Conservation (phyloP, 768 basidiomycete species). For the Suillus occidentalis region DNA sequence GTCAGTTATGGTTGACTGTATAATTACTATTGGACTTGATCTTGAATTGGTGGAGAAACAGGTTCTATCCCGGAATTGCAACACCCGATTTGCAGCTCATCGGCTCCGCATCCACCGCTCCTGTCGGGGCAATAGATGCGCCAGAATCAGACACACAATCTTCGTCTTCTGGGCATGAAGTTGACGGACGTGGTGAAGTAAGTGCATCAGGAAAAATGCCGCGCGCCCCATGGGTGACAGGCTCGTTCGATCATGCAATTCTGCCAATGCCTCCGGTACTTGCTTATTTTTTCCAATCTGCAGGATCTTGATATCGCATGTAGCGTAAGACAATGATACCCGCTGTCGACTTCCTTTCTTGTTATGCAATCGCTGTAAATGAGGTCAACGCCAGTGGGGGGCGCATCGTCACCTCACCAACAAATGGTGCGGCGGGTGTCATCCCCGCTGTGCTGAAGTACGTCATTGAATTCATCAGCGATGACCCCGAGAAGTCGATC, state of each 20-base stretch:
- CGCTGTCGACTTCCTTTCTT: conserved; percentile 90
- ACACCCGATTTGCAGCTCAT: conserved; percentile 38
- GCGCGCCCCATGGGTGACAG: conserved; percentile 53
- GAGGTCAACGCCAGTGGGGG: conserved; percentile 94
- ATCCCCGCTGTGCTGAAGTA: conserved; percentile 93
- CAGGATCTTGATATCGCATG: conserved; percentile 9
- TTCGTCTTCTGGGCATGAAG: conserved; percentile 3
- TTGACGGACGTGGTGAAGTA: conserved; percentile 6
- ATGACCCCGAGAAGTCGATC: conserved; percentile 86
- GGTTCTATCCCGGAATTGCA: conserved; percentile 53
- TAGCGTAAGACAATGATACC: conserved; percentile 87
- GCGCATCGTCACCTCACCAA: conserved; percentile 92
- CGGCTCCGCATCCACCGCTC: conserved; percentile 24
- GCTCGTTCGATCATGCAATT: conserved; percentile 77
- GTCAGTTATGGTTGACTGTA: conserved; percentile 36
- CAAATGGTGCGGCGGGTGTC: conserved; percentile 91
- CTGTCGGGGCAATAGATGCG: conserved; percentile 24
- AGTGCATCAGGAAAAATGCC: conserved; percentile 7
- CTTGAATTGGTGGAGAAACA: conserved; percentile 23
- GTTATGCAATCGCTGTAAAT: conserved; percentile 93
- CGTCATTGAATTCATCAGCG: conserved; percentile 87
- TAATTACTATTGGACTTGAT: neutral
- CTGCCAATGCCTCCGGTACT: conserved; percentile 81
- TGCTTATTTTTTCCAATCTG: conserved; percentile 12
- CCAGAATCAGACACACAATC: conserved; percentile 14